phyloP scores from a whole-genome alignment of 331 rosid species.

The Pyracantha coccinea region DNA sequence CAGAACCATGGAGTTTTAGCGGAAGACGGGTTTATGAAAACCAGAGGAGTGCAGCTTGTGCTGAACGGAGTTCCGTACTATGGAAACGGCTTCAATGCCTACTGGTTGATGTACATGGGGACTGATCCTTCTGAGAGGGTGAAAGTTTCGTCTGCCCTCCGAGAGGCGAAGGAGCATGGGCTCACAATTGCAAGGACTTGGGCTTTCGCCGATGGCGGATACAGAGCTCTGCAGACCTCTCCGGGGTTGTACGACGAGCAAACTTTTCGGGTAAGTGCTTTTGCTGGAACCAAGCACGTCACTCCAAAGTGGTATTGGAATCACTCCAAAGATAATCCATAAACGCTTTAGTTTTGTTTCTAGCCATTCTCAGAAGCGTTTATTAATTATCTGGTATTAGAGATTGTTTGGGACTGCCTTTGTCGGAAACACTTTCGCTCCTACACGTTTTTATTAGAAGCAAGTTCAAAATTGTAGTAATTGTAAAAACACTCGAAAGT shows the following conservation, averaged over 20 bases:
- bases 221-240: conserved; percentile 56
- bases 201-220: conserved; percentile 91
- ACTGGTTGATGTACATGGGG: conserved; percentile 81
- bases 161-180: conserved; percentile 51
- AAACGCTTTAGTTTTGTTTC: background rate
- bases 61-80: conserved; percentile 68
- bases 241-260: conserved; percentile 84
- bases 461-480: too few species aligned
- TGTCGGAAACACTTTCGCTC: too few species aligned
- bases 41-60: conserved; percentile 57
- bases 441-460: too few species aligned
- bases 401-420: too few species aligned
- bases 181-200: conserved; percentile 72
- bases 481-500: too few species aligned
- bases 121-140: conserved; percentile 70
- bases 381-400: too few species aligned
- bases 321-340: too few species aligned
- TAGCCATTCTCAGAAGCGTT: too few species aligned
- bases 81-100: conserved; percentile 87
- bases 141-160: conserved; percentile 61
- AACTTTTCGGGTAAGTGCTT: conserved; percentile 54
- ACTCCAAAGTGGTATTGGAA: too few species aligned
- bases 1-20: conserved; percentile 29
- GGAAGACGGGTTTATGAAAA: conserved; percentile 59
- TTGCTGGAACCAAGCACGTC: too few species aligned